Evolutionary conservation across 257 asterid species (phyloP), one percentile per base, ranked within the genome.

Genomic region (Anisodus tanguticus): DNA sequence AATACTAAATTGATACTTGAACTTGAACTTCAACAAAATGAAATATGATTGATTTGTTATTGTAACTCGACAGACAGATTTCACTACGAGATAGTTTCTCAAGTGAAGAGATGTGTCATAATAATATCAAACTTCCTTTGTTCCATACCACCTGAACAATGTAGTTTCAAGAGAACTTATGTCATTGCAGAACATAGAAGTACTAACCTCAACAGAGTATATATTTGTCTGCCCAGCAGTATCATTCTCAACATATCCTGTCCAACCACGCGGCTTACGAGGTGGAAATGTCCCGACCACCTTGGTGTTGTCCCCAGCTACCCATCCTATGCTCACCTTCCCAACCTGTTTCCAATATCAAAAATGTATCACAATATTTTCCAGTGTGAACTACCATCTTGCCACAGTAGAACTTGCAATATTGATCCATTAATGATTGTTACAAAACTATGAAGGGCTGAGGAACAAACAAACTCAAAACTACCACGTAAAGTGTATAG

Each of bases 211-310:
- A 26, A 96, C 90, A n/a, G 99, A 96, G 78, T 96, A 96, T 89
- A 96, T 96, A 89, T 96, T 96, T 1, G 95, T 94, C 82, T 96
- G 99, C 4, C 99, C 98, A 59, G 99, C 98, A 5, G 99, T 96
- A 90, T 96, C 99, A 91, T 96, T 96, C 97, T 96, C 99, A 12
- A 96, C 92, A 59, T 91, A 94, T 58, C 99, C 99, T 22, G 98
- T 92, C 97, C 95, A 94, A 60, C 98, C 93, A 83, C 85, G 90
- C 8, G 78, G 31, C 5, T 76, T 89, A 5, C 88, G 94, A 3
- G 98, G 98, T 16, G 99, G 98, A 86, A 86, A 94, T 11, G 98
- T 93, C 37, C 98, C 99, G 3, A 85, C 92, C 43, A 94, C 98
- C 88, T 84, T 90, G 3, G 99, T 94, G 60, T 95, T 93, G 15